Percentiles rank a stretch among this genome's conserved stretches.
phyloP scores from a whole-genome alignment of 495 filamentous ascomycete genomes.

The Tuber brumale region DNA sequence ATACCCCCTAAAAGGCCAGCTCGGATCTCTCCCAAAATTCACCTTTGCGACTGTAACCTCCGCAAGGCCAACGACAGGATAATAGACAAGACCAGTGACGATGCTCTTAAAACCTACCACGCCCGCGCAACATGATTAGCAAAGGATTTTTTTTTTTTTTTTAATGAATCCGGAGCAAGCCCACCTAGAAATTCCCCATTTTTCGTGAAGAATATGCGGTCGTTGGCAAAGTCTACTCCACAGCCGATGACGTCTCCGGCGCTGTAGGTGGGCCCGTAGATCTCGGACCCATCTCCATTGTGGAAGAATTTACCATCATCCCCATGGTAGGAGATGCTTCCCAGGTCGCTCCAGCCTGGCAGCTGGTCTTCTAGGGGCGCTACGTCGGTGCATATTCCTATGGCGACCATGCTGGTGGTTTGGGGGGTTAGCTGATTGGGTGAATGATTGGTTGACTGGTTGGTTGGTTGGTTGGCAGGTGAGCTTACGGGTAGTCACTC shows the following conservation, averaged over 20 bases:
- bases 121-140: neutral
- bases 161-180: neutral
- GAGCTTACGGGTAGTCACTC: constrained; percentile 5
- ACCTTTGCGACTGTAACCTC: neutral
- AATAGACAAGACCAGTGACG: neutral
- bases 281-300: too few relatives aligned
- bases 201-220: constrained; percentile 18
- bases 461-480: too few relatives aligned
- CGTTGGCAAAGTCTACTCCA: constrained; percentile 23
- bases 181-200: constrained; percentile 17
- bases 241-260: constrained; percentile 29
- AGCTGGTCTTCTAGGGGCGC: neutral
- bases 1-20: neutral
- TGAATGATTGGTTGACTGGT: neutral
- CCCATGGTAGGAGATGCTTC: constrained; percentile 13
- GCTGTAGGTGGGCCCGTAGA: constrained; percentile 11
- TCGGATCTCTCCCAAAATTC: neutral
- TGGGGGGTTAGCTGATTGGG: neutral
- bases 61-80: neutral
- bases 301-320: constrained; percentile 6
- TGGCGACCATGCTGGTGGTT: neutral
- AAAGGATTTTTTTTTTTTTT: neutral
- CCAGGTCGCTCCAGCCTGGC: constrained; percentile 5
- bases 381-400: constrained; percentile 7
- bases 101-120: neutral